Evolutionary conservation across 345 rosid species (phyloP), one percentile per base, ranked within the genome.

Genomic region (Limnanthes douglasii): DNA sequence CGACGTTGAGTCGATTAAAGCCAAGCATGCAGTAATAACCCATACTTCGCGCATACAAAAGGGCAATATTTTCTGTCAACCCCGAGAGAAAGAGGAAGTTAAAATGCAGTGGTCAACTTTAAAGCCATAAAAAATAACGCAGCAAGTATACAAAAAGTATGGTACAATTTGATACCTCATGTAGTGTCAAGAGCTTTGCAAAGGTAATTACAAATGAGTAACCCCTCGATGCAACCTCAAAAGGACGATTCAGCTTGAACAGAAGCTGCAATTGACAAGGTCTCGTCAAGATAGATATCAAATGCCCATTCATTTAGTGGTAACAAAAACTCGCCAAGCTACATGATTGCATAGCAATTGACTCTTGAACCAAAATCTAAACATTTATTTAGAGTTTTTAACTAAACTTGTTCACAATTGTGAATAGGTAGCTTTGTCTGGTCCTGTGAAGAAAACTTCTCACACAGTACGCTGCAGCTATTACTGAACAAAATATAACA

Each of bases 181-280:
- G 73, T 39, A 55, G 30, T 28, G 70, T 68, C 49, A 90, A 70
- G 54, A 67, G 54, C 61, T 74, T 70, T 36, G 86, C 74, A 53
- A 90, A 90, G 65, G 77, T 66, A 45, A 83, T 83, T 46, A 84
- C 46, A 57, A 80, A 90, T 35, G 85, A 61, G 54, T 74, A 77
- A 15, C 95, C 95, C 67, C 98, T 76, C 1, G 86, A 77, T 28
- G 92, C 85, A 57, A 84, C 94, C 65, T 90, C 98, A 72, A 68
- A 80, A 23, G 95, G 94, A 39, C 86, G 92, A 64, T 69, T 61
- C 42, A 90, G 61, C 62, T 79, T 90, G 69, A 84, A 84, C 39
- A 84, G 58, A 38, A 90, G 79, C 98, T 90, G 81, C 54, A 51
- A 46, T 9, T 50, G 29, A 41, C 36, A 35, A 53, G 16, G 42